Base-by-base conservation (phyloP, 768 basidiomycete genomes). In the Russula sp. region DNA sequence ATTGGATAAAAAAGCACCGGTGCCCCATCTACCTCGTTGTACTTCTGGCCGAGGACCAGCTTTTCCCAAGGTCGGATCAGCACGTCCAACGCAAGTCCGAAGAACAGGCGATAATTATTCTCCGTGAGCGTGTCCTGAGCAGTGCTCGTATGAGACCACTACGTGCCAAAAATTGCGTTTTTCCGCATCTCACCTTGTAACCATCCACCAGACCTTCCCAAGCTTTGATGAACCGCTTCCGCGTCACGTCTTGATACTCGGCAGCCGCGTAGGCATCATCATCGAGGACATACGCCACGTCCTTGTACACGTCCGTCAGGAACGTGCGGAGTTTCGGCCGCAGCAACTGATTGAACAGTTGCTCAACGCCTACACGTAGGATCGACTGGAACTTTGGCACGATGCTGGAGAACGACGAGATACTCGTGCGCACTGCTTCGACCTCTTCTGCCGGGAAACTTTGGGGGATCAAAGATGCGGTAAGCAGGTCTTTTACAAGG, bases 61-160 rank as follows among this genome's bases (percentile, higher is more conserved):
- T 91, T 96, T 76, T 99, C 97, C 94, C 94, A 98, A 49, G 94
- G 95, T 52, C 91, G 81, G n/a, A 97, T 84, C 20, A 98, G 77
- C 7, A 91, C 84, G 70, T 96, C 94, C 16, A 98, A 80, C 0
- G 87, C 86, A 42, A 96, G 81, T 9, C 84, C 84, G 71, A 95
- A 96, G 75, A 98, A 87, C 27, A 87, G 72, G 10, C 89, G 87
- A 71, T 89, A 97, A 73, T 98, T 98, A 52, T 75, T 80, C 61
- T 96, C 92, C 0, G 94, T 96, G 71, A 97, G 88, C 0, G 84
- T 78, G 51, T 91, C 91, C 94, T 97, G 68, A 27, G 63, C 14
- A 14, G 13, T 45, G 35, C 44, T 22, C 20, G n/a, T 51, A 40
- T 31, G 57, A 45, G 31, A 31, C 32, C 16, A 47, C 22, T 39